phyloP scores from a whole-genome alignment of 352 stramenopile genomes.

The Blastocystis sp. region DNA sequence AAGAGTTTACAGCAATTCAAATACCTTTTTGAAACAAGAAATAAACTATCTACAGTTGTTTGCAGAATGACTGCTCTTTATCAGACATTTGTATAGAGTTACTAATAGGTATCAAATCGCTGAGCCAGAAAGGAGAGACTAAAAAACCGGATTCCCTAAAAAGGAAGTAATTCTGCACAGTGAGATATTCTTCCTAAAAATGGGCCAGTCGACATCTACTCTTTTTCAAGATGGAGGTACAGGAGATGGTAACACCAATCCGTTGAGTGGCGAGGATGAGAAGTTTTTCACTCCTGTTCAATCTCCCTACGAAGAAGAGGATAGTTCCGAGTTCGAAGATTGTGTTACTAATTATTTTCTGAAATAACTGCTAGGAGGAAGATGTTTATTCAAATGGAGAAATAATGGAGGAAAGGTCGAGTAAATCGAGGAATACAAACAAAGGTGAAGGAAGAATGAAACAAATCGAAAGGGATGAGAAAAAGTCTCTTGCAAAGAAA shows the following conservation, averaged over 20 bases:
- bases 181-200: background rate
- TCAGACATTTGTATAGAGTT: background rate
- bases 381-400: background rate
- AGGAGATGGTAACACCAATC: background rate
- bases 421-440: background rate
- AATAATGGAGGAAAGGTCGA: background rate
- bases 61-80: background rate
- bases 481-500: background rate
- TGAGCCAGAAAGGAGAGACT: background rate
- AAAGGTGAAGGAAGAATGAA: background rate
- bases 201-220: conserved; percentile 30
- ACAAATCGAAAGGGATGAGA: background rate
- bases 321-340: background rate
- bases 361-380: background rate
- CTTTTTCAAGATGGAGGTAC: background rate
- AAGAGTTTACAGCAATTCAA: background rate
- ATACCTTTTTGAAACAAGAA: background rate
- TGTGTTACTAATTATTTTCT: background rate
- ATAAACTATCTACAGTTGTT: background rate
- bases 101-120: background rate
- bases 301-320: conserved; percentile 16
- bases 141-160: background rate
- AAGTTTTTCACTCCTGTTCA: background rate
- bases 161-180: background rate
- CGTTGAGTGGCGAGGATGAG: background rate